Base-by-base conservation (phyloP, 2,329 filamentous ascomycete species). In the Hymenoscyphus fraxineus region DNA sequence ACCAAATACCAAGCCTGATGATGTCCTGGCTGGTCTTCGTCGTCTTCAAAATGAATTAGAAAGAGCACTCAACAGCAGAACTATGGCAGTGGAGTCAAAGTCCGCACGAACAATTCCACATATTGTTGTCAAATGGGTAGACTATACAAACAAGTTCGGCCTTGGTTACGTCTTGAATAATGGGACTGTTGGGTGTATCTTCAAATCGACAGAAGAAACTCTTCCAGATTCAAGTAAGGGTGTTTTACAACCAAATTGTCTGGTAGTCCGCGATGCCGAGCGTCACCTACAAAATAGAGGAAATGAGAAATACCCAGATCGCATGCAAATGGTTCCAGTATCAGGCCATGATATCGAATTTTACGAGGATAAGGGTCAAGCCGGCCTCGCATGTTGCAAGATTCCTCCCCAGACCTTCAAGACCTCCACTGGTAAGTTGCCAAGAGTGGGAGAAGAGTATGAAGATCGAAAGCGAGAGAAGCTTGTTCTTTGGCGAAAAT, bases 61-160 rank as follows among this genome's bases (percentile, higher is more conserved):
- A 69, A 79, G 86, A 58, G 85, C 86, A 2, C 77, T 89, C 7
- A 88, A 88, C 69, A 80, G 86, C 47, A 82, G 87, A 72, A 81
- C 85, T 0, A 87, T 86, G 81, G 86, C 86, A 22, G 80, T 87
- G 62, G 78, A 87, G 59, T 82, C 81, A 0, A 79, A 83, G 10
- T 83, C 85, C 77, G 79, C 82, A 64, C 77, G 81, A 67, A 76
- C 82, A 63, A 76, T 88, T 74, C 83, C 89, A 73, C 78, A 87
- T 73, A 84, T 89, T 56, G 86, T 89, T 13, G 85, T 89, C 12
- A 92, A 93, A 74, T 95, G 91, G 91, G 91, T 95, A 6, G 91
- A 95, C 75, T 95, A 95, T 76, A 92, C 90, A 65, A 92, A 93
- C 77, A 93, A 93, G 75, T 92, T 93, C 75, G 91, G 91, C 13